Conservation (phyloP, 2,329 filamentous ascomycete species). For the Byssoonygena ceratinophila region DNA sequence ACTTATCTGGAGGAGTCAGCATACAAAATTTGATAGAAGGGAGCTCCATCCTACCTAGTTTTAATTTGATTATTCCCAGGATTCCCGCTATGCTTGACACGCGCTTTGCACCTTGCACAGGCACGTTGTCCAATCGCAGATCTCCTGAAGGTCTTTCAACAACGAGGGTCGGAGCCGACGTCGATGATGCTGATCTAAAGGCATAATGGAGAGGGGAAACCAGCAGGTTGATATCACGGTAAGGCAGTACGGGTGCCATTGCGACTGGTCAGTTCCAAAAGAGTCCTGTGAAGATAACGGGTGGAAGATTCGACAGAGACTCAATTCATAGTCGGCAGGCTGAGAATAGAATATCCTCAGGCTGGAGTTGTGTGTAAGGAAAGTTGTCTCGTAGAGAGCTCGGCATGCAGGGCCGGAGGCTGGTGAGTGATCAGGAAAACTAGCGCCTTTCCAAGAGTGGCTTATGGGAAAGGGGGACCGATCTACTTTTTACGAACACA, state of each 20-base stretch:
- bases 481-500: background rate
- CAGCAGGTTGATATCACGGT: slow-evolving; percentile 94
- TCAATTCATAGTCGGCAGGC: background rate
- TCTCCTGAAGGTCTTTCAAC: slow-evolving; percentile 90
- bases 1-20: slow-evolving; percentile 56
- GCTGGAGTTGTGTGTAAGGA: background rate
- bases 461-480: background rate
- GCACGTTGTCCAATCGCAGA: slow-evolving; percentile 70
- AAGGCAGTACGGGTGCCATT: slow-evolving; percentile 50
- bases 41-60: slow-evolving; percentile 55
- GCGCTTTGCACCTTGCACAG: slow-evolving; percentile 63
- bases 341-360: background rate
- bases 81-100: slow-evolving; percentile 94
- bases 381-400: background rate
- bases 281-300: background rate
- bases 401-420: too few species aligned
- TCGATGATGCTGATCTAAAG: slow-evolving; percentile 90
- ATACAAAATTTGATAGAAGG: background rate
- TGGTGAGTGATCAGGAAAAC: background rate
- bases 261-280: slow-evolving; percentile 5
- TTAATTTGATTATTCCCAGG: slow-evolving; percentile 82
- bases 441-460: background rate
- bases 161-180: slow-evolving; percentile 74
- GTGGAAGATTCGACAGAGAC: background rate
- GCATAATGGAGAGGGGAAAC: slow-evolving; percentile 85